Percentiles rank a stretch among this genome's conserved stretches.
phyloP scores from a whole-genome alignment of 768 basidiomycete genomes.

The Chalciporus pseudorubinellus region DNA sequence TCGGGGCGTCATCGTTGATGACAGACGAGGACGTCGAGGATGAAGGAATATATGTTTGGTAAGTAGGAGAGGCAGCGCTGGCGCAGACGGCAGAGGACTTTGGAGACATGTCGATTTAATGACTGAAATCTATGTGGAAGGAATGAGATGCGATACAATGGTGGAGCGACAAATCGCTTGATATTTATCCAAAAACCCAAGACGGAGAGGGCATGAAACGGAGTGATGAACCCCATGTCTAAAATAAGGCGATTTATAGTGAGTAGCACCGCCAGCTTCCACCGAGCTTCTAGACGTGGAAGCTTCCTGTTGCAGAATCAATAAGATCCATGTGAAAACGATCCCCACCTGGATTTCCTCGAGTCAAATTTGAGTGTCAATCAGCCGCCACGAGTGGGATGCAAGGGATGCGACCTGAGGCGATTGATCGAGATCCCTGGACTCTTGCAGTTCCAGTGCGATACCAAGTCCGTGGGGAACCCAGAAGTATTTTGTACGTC shows the following conservation, averaged over 20 bases:
- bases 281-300: constrained; percentile 27
- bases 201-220: constrained; percentile 10
- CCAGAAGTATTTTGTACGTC: not conserved
- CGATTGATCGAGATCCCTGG: not conserved
- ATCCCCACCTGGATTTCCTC: not conserved
- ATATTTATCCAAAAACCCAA: constrained; percentile 29
- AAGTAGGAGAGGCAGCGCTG: constrained; percentile 26
- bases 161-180: constrained; percentile 6
- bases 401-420: not conserved
- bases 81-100: constrained; percentile 27
- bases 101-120: constrained; percentile 24
- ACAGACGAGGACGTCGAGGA: constrained; percentile 26
- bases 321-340: constrained; percentile 20
- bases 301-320: constrained; percentile 15
- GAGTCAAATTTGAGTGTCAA: constrained; percentile 6
- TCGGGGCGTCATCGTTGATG: constrained; percentile 20
- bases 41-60: constrained; percentile 24
- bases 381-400: not conserved
- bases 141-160: constrained; percentile 1
- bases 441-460: not conserved
- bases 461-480: not conserved
- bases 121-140: constrained; percentile 1
- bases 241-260: constrained; percentile 28
- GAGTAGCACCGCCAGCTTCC: constrained; percentile 24
- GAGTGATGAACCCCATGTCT: constrained; percentile 23